Evolutionary conservation across 129 eudicot species (phyloP).

Genomic region (Smallanthus sonchifolius): DNA sequence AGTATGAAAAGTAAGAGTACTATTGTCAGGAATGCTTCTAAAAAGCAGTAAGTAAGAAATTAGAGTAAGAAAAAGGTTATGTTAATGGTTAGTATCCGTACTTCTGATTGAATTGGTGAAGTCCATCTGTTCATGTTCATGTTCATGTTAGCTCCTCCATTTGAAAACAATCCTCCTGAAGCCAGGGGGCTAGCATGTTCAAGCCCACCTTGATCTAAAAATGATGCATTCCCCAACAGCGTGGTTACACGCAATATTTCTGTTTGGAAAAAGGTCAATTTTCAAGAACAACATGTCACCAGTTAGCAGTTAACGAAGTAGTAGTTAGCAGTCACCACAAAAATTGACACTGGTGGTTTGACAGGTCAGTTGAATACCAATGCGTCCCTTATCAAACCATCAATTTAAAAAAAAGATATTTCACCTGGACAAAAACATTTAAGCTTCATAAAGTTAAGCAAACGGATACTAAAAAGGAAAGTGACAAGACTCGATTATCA

Average conservation of each 20-base stretch:
- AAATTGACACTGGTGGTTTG: slow-evolving; percentile 46
- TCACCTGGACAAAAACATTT: slow-evolving; percentile 26
- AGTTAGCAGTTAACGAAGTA: slow-evolving; percentile 84
- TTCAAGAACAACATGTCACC: slow-evolving; percentile 95
- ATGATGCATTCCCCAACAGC: slow-evolving; percentile 98
- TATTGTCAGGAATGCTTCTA: slow-evolving; percentile 49
- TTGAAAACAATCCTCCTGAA: slow-evolving; percentile 93
- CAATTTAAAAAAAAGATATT: slow-evolving; percentile 19
- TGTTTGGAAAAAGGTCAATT: slow-evolving; percentile 99
- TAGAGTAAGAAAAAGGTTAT: slow-evolving; percentile 77
- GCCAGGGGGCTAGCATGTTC: slow-evolving; percentile 99
- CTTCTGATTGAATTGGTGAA: slow-evolving; percentile 97
- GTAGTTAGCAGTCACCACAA: slow-evolving; percentile 71
- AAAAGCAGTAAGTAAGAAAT: slow-evolving; percentile 69
- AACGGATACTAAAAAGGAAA: neutral
- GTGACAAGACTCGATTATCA: slow-evolving; percentile 1
- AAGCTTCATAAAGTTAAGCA: slow-evolving; percentile 21
- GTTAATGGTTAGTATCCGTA: slow-evolving; percentile 99
- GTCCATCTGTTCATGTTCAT: slow-evolving; percentile 90
- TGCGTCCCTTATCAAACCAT: slow-evolving; percentile 33
- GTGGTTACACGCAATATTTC: slow-evolving; percentile 99
- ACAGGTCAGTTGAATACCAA: slow-evolving; percentile 50
- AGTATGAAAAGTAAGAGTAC: slow-evolving; percentile 39
- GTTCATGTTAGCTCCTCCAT: slow-evolving; percentile 87
- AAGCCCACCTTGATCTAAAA: slow-evolving; percentile 99